Conservation (phyloP, 2,329 filamentous ascomycete species). For the Colletotrichum eremochloae region DNA sequence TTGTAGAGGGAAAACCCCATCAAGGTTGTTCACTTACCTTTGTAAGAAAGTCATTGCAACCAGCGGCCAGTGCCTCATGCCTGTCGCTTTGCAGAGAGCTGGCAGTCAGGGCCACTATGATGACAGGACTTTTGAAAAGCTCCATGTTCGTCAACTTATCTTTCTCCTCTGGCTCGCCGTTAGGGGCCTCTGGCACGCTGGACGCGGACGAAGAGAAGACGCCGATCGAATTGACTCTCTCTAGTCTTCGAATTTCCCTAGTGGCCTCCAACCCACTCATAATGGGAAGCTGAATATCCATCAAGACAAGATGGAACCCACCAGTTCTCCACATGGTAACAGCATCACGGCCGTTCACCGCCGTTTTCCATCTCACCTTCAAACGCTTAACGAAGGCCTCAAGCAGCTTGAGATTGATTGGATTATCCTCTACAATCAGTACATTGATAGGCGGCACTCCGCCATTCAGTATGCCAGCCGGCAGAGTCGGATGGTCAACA, state of each 20-base stretch:
- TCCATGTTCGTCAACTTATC: conserved; percentile 77
- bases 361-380: conserved; percentile 97
- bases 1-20: not conserved
- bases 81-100: conserved; percentile 95
- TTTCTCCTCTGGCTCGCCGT: conserved; percentile 67
- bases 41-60: conserved; percentile 98
- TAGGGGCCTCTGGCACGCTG: conserved; percentile 58
- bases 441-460: conserved; percentile 96
- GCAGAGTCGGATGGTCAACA: conserved; percentile 60
- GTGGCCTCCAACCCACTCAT: conserved; percentile 97
- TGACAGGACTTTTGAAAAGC: conserved; percentile 95
- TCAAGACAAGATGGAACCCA: conserved; percentile 95
- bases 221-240: conserved; percentile 91
- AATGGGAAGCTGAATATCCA: conserved; percentile 98
- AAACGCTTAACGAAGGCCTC: conserved; percentile 96
- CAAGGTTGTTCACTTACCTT: conserved; percentile 72
- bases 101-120: conserved; percentile 96
- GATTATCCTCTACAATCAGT: conserved; percentile 97
- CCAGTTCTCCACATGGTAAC: conserved; percentile 93
- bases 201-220: conserved; percentile 81
- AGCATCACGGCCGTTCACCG: conserved; percentile 93
- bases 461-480: conserved; percentile 79
- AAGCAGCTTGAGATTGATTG: conserved; percentile 93
- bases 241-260: conserved; percentile 90
- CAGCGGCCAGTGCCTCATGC: conserved; percentile 93